Conservation (phyloP, 2,329 filamentous ascomycete species). For the Epichloe uncinata region DNA sequence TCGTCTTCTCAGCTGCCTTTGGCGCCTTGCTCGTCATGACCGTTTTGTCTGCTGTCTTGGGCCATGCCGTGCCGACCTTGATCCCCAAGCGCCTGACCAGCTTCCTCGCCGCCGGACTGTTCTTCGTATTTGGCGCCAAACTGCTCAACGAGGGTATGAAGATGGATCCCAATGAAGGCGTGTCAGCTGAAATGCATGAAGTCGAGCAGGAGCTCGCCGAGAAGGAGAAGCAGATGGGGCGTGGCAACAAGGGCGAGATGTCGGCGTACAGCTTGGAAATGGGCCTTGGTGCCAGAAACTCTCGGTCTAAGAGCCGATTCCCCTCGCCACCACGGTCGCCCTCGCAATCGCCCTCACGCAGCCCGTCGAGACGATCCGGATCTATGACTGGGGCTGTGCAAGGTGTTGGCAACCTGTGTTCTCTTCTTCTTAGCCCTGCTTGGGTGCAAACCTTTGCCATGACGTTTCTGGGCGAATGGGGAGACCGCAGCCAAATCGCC, state of each 20-base stretch:
- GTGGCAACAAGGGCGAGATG: slow-evolving; percentile 37
- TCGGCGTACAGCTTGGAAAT: slow-evolving; percentile 68
- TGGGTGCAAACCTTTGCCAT: slow-evolving; percentile 99
- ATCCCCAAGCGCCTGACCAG: slow-evolving; percentile 87
- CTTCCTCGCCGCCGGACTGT: slow-evolving; percentile 70
- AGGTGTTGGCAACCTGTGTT: slow-evolving; percentile 75
- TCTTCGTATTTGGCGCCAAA: slow-evolving; percentile 78
- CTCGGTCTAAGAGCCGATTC: slow-evolving; percentile 60
- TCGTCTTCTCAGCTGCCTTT: slow-evolving; percentile 94
- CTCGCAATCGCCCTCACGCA: slow-evolving; percentile 53
- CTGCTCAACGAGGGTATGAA: slow-evolving; percentile 75
- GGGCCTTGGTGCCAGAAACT: slow-evolving; percentile 57
- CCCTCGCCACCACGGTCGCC: slow-evolving; percentile 70
- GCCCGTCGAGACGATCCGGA: slow-evolving; percentile 33
- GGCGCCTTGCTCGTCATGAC: slow-evolving; percentile 89
- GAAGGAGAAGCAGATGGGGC: slow-evolving; percentile 67
- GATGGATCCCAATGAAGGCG: slow-evolving; percentile 82
- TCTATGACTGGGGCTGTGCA: slow-evolving; percentile 29
- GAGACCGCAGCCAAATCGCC: slow-evolving; percentile 92
- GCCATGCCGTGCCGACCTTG: slow-evolving; percentile 80
- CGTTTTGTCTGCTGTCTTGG: slow-evolving; percentile 78
- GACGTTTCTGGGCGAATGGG: slow-evolving; percentile 98
- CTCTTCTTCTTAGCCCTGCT: slow-evolving; percentile 78
- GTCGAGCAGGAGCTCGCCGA: slow-evolving; percentile 89
- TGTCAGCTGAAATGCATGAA: slow-evolving; percentile 95